Conservation (phyloP, 2,329 filamentous ascomycete species). For the Zarea fungicola region DNA sequence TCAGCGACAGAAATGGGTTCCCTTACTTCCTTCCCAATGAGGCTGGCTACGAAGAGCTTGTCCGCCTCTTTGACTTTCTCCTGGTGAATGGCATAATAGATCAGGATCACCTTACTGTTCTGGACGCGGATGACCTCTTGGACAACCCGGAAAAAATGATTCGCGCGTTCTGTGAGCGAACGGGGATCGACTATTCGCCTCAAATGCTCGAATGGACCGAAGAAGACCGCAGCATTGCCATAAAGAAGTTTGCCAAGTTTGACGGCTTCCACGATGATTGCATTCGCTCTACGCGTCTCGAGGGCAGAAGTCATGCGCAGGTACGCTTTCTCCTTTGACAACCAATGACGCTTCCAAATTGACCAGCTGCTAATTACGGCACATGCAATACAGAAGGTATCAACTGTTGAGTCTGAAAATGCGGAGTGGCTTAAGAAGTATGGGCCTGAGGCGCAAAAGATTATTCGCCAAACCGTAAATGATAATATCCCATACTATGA, state of each 20-base stretch:
- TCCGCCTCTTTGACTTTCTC: constrained; percentile 82
- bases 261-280: constrained; percentile 95
- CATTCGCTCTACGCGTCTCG: constrained; percentile 72
- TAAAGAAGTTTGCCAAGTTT: constrained; percentile 89
- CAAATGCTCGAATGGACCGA: constrained; percentile 83
- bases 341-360: background rate
- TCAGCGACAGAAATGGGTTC: constrained; percentile 78
- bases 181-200: constrained; percentile 68
- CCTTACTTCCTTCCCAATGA: constrained; percentile 80
- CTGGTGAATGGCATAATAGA: constrained; percentile 64
- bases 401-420: constrained; percentile 62
- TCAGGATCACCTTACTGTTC: constrained; percentile 69
- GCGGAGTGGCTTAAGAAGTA: constrained; percentile 70
- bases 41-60: constrained; percentile 85
- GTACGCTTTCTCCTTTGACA: constrained; percentile 31
- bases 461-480: constrained; percentile 66
- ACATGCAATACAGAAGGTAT: constrained; percentile 45
- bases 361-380: background rate
- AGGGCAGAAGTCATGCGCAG: constrained; percentile 60
- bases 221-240: constrained; percentile 66
- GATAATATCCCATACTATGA: constrained; percentile 72
- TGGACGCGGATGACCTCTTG: constrained; percentile 92
- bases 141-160: constrained; percentile 76
- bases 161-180: constrained; percentile 72
- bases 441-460: constrained; percentile 62